Base-by-base conservation (phyloP, 345 rosid genomes). In the Noccaea caerulescens region DNA sequence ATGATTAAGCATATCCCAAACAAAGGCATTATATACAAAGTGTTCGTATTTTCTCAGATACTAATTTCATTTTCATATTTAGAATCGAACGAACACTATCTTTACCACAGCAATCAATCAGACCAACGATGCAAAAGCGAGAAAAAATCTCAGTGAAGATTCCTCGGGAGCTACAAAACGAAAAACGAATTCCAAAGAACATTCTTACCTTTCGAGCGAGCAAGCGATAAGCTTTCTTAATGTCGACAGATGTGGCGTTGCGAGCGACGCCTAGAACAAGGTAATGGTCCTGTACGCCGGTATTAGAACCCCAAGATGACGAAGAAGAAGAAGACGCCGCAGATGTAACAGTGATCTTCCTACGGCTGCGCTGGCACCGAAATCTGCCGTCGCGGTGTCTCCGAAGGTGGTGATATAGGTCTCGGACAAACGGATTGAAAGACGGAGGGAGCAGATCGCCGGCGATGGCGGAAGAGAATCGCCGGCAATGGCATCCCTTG, bases 161-260 rank as follows among this genome's bases (percentile, higher is more conserved):
- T 8, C 20, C 42, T n/a, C 9, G 27, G 10, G 39, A 18, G 13
- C 3, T 0, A 53, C 11, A 52, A 52, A 49, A 2, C 34, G 13
- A 25, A 42, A 47, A 4, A 27, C 3, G 10, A 37, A 0, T 4
- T 16, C 13, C 2, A 20, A 7, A 32, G 36, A 20, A 41, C 10
- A 1, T 39, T 10, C 4, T n/a, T 16, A 90, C 97, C 97, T 87
- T 88, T 52, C 87, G 92, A 47, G 98, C 97, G 34, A 93, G 93
- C 41, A 87, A 79, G 43, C 93, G 98, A 81, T 85, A 93, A 73
- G 97, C 96, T 68, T 71, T 81, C 63, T 90, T 90, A 66, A 93
- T 84, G 71, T 90, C 97, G 11, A 79, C 82, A 12, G 81, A 53
- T 32, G 93, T 72, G 53, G 97, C 88, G 78, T 61, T 66, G 25